A percentile compares a stretch with the other conserved stretches of the same genome.
These are phyloP conservation scores for Aristolochia contorta DNA, from an alignment of 164 flowering plant genomes.

Conservation along the genomic window DNA sequence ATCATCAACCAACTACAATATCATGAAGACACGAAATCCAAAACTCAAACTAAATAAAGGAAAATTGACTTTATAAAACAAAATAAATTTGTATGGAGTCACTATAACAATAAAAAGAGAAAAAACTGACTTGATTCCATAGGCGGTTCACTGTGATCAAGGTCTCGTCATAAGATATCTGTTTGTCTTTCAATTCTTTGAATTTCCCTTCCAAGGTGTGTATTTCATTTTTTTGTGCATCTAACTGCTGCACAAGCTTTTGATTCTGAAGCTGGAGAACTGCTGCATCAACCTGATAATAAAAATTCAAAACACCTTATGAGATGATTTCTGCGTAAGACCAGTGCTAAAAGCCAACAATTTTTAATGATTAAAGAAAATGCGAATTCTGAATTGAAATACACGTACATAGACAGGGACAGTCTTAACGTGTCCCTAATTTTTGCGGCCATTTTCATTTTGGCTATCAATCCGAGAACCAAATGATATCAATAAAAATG, in stretches of 20 bases:
- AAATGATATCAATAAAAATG: too few species aligned
- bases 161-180: constrained; percentile 57
- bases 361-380: not conserved
- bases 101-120: not conserved
- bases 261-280: constrained; percentile 84
- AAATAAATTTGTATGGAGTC: not conserved
- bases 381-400: not conserved
- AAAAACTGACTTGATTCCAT: constrained; percentile 72
- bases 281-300: constrained; percentile 66
- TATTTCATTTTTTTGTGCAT: constrained; percentile 61
- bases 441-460: too few species aligned
- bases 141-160: constrained; percentile 51
- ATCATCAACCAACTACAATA: constrained; percentile 74
- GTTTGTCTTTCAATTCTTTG: constrained; percentile 48
- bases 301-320: not conserved
- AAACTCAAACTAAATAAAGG: not conserved
- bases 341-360: not conserved
- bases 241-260: constrained; percentile 80
- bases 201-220: constrained; percentile 58
- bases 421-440: not conserved
- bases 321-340: not conserved
- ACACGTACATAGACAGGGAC: not conserved
- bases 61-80: not conserved
- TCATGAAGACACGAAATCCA: constrained; percentile 1
- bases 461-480: too few species aligned